Evolutionary conservation across 1,139 yeast genomes (phyloP), one percentile per base, ranked within the genome.

Genomic region (Saccharomycopsis crataegensis): DNA sequence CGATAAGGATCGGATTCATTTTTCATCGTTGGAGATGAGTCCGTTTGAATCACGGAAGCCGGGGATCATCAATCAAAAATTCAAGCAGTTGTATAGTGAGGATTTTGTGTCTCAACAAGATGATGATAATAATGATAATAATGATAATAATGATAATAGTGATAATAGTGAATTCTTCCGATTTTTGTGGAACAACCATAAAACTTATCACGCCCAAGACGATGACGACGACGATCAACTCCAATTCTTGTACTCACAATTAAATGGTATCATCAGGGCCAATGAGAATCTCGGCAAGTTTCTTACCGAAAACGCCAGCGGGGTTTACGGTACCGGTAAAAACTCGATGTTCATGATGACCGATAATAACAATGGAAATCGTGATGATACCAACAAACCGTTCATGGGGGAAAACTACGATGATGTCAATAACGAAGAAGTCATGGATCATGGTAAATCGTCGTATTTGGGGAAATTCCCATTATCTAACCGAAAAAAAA

Each of bases 21-120:
- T 16, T 32, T 9, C 22, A 37, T n/a, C n/a, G n/a, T 32, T 34
- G 46, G 46, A 37, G 28, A 40, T 28, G 12, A 52, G 57, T 36
- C 58, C 58, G 5, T 55, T 55, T 49, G 56, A 52, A 31, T 50
- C 56, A 3, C 44, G 53, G 22, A 47, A 49, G 17, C 56, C 53
- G 3, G 54, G 54, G 6, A 28, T 38, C 8, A 53, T 43, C n/a
- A 55, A 55, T 43, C 45, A 43, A 34, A 45, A 52, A 12, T 46
- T 55, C 32, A 46, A 46, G 22, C 34, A 49, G 34, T 31, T 53
- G 31, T 53, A 55, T 32, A 22, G 32, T 22, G n/a, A 36, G 9
- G 43, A 46, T 6, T 11, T 7, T 12, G 11, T 14, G 11, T n/a
- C 41, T 7, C n/a, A n/a, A n/a, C n/a, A n/a, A n/a, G n/a, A n/a